Evolutionary conservation across 2,329 filamentous ascomycete species (phyloP).

Genomic region (Parasarocladium wereldwijsianum): DNA sequence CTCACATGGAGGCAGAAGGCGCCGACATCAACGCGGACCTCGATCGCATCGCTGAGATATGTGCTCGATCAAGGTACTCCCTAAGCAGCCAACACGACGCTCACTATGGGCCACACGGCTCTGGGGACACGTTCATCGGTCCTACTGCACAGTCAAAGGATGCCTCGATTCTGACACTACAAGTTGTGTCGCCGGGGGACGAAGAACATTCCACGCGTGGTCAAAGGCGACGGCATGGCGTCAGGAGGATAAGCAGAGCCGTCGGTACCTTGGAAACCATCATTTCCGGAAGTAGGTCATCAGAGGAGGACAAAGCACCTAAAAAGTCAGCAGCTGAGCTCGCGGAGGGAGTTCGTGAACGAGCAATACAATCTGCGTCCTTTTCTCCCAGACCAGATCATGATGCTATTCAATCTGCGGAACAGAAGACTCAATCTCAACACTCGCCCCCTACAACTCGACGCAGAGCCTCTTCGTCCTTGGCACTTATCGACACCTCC

Average conservation of each 20-base stretch:
- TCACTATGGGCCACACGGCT: slow-evolving; percentile 47
- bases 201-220: slow-evolving; percentile 31
- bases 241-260: slow-evolving; percentile 34
- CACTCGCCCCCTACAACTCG: slow-evolving; percentile 8
- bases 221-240: slow-evolving; percentile 23
- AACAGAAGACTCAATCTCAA: slow-evolving; percentile 10
- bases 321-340: slow-evolving; percentile 44
- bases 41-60: slow-evolving; percentile 53
- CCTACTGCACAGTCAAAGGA: slow-evolving; percentile 16
- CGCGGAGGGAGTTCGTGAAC: slow-evolving; percentile 37
- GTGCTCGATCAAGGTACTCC: slow-evolving; percentile 48
- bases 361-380: slow-evolving; percentile 19
- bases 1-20: slow-evolving; percentile 25
- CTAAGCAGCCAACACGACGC: slow-evolving; percentile 54
- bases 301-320: slow-evolving; percentile 45
- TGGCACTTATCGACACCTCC: slow-evolving; percentile 23
- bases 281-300: slow-evolving; percentile 50
- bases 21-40: slow-evolving; percentile 41
- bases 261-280: slow-evolving; percentile 52
- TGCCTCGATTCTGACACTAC: slow-evolving; percentile 35
- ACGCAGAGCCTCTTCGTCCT: slow-evolving; percentile 16
- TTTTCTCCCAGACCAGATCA: slow-evolving; percentile 17
- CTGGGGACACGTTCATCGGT: slow-evolving; percentile 32
- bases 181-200: slow-evolving; percentile 41
- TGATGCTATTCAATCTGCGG: slow-evolving; percentile 13